Evolutionary conservation across 2,329 filamentous ascomycete genomes (phyloP), one percentile per base, ranked within the genome.

Genomic region (Fusarium coicis): DNA sequence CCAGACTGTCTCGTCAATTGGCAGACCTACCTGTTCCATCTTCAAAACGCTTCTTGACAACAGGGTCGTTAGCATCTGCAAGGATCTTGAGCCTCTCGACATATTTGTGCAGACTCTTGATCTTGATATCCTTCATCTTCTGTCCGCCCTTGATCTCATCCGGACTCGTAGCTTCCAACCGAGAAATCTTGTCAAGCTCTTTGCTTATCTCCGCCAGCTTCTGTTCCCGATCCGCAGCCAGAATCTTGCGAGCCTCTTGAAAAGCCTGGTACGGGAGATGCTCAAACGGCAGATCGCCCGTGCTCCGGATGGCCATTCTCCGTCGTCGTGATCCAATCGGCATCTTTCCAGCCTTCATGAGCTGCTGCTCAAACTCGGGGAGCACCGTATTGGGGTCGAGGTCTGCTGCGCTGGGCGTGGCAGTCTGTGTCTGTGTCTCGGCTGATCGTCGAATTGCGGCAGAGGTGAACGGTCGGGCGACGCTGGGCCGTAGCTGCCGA

Each of bases 211-310:
- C 86, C 68, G 87, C 85, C 56, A 98, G 78, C 85, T 97, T 98
- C 83, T 96, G 89, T 74, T 91, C 86, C 44, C 96, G 90, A 81
- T 99, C 96, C 61, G 89, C 90, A 59, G 91, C 87, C 63, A 99
- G 86, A 54, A 98, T 84, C 81, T 94, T 93, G 72, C 95, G 90
- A 44, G 96, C 96, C 85, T 98, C 95, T 84, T 99, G 96, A 85
- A 98, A 99, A 83, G 94, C 96, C 87, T 98, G 96, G 85, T 97
- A 99, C 23, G 96, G 96, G 75, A 99, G 86, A 80, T 96, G 93
- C 85, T 97, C 94, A 80, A 99, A 98, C 32, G 95, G 94, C 55
- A 97, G 85, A 77, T 92, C 88, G 70, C 87, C 84, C 42, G 85
- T 88, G 77, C 85, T 89, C 78, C 87, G 90, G 68, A 95, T 82